These are phyloP conservation scores for Bertia moriformis DNA, from an alignment of 2,329 filamentous ascomycete genomes.

Conservation along the genomic window DNA sequence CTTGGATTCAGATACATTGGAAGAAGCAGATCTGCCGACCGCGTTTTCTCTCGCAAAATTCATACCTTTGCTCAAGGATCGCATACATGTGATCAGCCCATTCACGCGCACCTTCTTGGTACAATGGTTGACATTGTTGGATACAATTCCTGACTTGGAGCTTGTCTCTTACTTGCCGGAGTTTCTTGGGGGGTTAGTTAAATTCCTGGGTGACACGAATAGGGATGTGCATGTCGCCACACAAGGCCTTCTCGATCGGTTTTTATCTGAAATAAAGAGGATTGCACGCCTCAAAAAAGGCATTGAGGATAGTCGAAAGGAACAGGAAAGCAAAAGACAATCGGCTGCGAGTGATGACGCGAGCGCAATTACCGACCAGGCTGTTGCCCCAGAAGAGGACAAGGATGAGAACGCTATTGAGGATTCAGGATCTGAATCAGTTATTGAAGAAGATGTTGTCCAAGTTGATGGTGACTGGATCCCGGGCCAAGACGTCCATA, in stretches of 20 bases:
- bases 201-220: conserved; percentile 83
- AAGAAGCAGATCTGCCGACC: conserved; percentile 46
- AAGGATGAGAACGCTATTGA: conserved; percentile 41
- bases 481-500: conserved; percentile 87
- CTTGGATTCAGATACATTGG: conserved; percentile 29
- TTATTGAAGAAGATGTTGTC: conserved; percentile 9
- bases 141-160: conserved; percentile 93
- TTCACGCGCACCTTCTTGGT: conserved; percentile 92
- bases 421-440: conserved; percentile 8
- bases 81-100: conserved; percentile 86
- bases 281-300: conserved; percentile 87
- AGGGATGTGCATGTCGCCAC: conserved; percentile 89
- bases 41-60: conserved; percentile 86
- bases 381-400: conserved; percentile 42
- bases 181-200: conserved; percentile 77
- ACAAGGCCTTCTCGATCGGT: conserved; percentile 75
- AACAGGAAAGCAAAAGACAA: conserved; percentile 60
- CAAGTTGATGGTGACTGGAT: conserved; percentile 86
- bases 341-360: background rate
- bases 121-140: conserved; percentile 84
- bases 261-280: conserved; percentile 83
- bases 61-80: conserved; percentile 82
- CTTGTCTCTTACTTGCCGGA: conserved; percentile 84
- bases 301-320: conserved; percentile 45
- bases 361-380: conserved; percentile 12